Evolutionary conservation across 192 early-diverging fungal genomes (phyloP), one percentile per base, ranked within the genome.

Genomic region (Dimargaris verticillata): DNA sequence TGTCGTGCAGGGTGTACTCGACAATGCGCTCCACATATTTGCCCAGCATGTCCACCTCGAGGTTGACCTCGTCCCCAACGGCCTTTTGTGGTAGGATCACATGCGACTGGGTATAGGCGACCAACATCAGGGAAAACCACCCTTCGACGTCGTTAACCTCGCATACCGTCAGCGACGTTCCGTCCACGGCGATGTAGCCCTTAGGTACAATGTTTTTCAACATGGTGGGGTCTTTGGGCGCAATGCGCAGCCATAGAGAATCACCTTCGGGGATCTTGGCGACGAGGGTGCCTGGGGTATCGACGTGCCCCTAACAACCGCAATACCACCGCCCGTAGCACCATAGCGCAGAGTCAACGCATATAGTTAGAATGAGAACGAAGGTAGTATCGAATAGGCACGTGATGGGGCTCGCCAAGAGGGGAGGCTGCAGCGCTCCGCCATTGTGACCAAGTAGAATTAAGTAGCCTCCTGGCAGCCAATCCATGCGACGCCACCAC

Each of bases 41-140:
- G 57, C 89, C 92, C 66, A 98, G 76, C 83, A 95, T 92, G 66
- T 99, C 96, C 1, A 95, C 93, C 74, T 99, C 96, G 49, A 99
- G 71, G 68, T 99, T 99, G 59, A 97, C 88, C 59, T 69, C 70
- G 54, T 80, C 79, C 2, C 90, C 92, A 14, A 81, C 66, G 33
- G 76, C 65, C 70, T 88, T 86, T 11, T 48, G 63, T 7, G 91
- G 82, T 76, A 97, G 79, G 25, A 89, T 84, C 18, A 95, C 88
- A 42, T 84, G 75, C 12, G 66, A 62, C 73, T 93, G 93, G 2
- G 92, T 95, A 69, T 99, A 83, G 11, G 93, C 86, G 65, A 99
- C 90, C 73, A 99, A 79, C 93, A 97, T 97, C 59, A 99, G 85
- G 7, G 77, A 80, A 67, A 99, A 99, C 58, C 79, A 83, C 29